Evolutionary conservation across 495 filamentous ascomycete species (phyloP), one percentile per base, ranked within the genome.

Genomic region (Xylaria palmicola): DNA sequence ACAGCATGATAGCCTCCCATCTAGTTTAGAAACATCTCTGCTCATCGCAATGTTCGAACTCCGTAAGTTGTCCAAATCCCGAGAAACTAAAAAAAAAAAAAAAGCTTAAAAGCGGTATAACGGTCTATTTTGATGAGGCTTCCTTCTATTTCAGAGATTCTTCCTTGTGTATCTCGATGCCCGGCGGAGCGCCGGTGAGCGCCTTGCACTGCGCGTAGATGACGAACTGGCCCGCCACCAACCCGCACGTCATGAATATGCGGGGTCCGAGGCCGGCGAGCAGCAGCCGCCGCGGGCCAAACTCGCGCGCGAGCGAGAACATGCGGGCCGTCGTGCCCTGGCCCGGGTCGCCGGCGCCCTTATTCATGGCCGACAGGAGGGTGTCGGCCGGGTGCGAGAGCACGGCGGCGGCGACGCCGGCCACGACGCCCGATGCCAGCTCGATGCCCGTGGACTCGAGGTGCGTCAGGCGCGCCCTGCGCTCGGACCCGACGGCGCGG

Each of bases 291-390:
- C 48, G 65, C 12, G 73, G 71, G 1, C 73, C 73, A 34, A 75
- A 75, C 59, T 74, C 69, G 8, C 68, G 63, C 32, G 73, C 73
- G 7, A 75, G 69, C 12, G 66, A 62, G 59, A 75, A 75, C 67
- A 74, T 70, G 12, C 68, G 64, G 27, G 65, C 63, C n/a, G 71
- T 74, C 7, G 63, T 60, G 4, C 69, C 59, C 44, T 75, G 73
- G 10, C 58, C 67, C 3, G 60, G 66, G 40, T 75, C 71, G 9
- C 71, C 73, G 2, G 73, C 69, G 26, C 73, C 73, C 85, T 93
- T 95, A 82, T 95, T 95, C 81, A 93, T 95, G 81, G 93, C 93
- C 72, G 83, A 88, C 59, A 93, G 83, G 86, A 95, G 90, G 64
- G 91, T 95, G 72, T 95, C 91, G 56, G 91, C 91, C 56, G 91